phyloP scores from a whole-genome alignment of 352 stramenopile species.

The Phytophthora tubulina region DNA sequence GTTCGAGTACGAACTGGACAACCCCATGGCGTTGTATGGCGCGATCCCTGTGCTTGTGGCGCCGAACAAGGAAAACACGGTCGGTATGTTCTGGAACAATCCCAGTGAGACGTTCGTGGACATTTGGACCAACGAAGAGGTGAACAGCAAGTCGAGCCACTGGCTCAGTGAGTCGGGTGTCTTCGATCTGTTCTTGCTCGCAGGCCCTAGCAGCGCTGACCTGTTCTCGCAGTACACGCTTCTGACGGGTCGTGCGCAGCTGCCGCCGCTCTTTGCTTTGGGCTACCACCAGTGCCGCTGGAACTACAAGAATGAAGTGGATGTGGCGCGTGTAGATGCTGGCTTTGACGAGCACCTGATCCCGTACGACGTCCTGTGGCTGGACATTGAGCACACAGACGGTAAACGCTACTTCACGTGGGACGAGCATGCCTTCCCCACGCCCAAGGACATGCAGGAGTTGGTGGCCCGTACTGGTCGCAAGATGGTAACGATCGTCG shows the following conservation, averaged over 20 bases:
- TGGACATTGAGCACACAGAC: slow-evolving; percentile 99
- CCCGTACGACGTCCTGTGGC: slow-evolving; percentile 99
- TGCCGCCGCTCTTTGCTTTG: slow-evolving; percentile 97
- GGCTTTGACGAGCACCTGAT: slow-evolving; percentile 98
- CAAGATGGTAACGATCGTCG: slow-evolving; percentile 99
- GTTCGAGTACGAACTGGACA: slow-evolving; percentile 99
- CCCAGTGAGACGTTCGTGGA: slow-evolving; percentile 99
- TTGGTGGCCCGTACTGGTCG: slow-evolving; percentile 91
- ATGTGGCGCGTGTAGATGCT: slow-evolving; percentile 90
- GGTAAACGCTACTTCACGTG: slow-evolving; percentile 99
- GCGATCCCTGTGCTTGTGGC: slow-evolving; percentile 79
- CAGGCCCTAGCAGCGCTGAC: slow-evolving; percentile 83
- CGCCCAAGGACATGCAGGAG: slow-evolving; percentile 96
- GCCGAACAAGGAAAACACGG: slow-evolving; percentile 76
- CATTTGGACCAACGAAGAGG: slow-evolving; percentile 75
- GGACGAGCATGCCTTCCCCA: slow-evolving; percentile 96
- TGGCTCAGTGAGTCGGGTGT: slow-evolving; percentile 97
- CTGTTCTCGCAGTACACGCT: slow-evolving; percentile 94
- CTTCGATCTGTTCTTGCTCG: slow-evolving; percentile 97
- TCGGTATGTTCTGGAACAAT: slow-evolving; percentile 99
- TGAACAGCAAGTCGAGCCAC: slow-evolving; percentile 76
- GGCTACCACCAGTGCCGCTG: slow-evolving; percentile 99
- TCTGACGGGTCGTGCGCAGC: slow-evolving; percentile 92
- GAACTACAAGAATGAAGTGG: slow-evolving; percentile 99
- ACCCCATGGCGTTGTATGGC: slow-evolving; percentile 99